Evolutionary conservation across 2,329 filamentous ascomycete species (phyloP).

Genomic region (Fusarium camptoceras): DNA sequence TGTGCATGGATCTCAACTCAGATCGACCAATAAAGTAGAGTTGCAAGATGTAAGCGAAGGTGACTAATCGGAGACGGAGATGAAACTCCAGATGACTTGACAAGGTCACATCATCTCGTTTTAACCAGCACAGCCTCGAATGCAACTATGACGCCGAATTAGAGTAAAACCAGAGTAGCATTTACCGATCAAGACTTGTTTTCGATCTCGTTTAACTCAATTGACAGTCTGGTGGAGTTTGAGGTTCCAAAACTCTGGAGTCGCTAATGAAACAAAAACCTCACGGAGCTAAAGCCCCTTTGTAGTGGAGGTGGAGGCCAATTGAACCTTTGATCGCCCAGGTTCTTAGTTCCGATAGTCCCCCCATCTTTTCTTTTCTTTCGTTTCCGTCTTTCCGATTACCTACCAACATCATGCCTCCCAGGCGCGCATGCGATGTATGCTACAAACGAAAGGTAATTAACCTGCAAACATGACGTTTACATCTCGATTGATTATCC

Average conservation of each 20-base stretch:
- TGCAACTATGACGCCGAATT: neutral
- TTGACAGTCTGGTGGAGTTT: neutral
- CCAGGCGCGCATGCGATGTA: constrained; percentile 34
- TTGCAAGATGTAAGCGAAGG: accelerated
- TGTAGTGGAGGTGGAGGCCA: neutral
- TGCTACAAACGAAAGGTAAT: constrained; percentile 41
- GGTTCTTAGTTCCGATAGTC: neutral
- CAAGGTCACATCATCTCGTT: constrained; percentile 8
- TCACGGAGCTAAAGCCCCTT: neutral
- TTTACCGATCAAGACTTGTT: neutral
- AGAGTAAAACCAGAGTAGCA: neutral
- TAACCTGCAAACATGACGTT: neutral
- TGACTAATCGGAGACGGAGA: constrained; percentile 19
- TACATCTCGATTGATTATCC: neutral
- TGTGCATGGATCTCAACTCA: neutral
- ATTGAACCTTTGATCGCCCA: neutral
- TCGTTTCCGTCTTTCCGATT: constrained; percentile 38
- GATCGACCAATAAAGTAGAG: neutral
- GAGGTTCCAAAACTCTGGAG: neutral
- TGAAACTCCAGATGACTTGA: neutral
- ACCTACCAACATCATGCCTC: constrained; percentile 29
- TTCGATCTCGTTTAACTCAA: constrained; percentile 1
- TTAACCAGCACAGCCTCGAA: constrained; percentile 4
- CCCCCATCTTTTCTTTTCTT: neutral
- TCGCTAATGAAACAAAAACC: constrained; percentile 3